Conservation (phyloP, 2,329 filamentous ascomycete species). For the Cordyceps cicadae region DNA sequence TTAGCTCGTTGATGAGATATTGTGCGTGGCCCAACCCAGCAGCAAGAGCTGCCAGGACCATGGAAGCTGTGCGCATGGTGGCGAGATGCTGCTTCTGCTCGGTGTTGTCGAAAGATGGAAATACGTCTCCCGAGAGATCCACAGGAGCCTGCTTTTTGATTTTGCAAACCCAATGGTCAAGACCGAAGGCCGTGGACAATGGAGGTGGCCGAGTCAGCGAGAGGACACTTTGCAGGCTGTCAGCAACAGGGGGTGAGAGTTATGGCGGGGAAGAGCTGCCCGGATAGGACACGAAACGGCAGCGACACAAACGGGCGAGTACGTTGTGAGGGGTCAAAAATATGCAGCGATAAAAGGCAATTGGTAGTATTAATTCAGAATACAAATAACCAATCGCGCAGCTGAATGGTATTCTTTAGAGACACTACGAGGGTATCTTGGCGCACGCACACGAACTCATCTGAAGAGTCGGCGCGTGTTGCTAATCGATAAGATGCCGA, state of each 20-base stretch:
- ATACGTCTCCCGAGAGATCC: not conserved
- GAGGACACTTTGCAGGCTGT: constrained; percentile 10
- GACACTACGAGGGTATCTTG: not conserved
- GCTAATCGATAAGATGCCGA: constrained; percentile 8
- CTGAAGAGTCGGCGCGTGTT: not conserved
- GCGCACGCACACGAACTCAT: not conserved
- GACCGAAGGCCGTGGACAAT: not conserved
- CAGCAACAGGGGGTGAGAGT: not conserved
- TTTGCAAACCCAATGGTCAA: not conserved
- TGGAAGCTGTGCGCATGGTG: constrained; percentile 5
- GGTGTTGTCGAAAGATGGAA: not conserved
- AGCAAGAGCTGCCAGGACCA: constrained; percentile 24
- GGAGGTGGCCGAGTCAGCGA: not conserved
- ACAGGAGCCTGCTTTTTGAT: not conserved
- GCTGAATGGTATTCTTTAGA: not conserved
- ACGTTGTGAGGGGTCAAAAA: not conserved
- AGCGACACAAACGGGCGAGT: not conserved
- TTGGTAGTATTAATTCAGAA: not conserved
- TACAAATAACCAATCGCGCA: not conserved
- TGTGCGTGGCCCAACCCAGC: constrained; percentile 50
- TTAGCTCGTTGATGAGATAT: constrained; percentile 62
- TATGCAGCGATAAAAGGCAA: not conserved
- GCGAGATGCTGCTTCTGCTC: not conserved
- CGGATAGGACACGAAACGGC: not conserved
- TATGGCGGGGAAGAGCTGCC: not conserved